Evolutionary conservation across 495 filamentous ascomycete genomes (phyloP), one percentile per base, ranked within the genome.

Genomic region (Massariosphaeria phaeospora): DNA sequence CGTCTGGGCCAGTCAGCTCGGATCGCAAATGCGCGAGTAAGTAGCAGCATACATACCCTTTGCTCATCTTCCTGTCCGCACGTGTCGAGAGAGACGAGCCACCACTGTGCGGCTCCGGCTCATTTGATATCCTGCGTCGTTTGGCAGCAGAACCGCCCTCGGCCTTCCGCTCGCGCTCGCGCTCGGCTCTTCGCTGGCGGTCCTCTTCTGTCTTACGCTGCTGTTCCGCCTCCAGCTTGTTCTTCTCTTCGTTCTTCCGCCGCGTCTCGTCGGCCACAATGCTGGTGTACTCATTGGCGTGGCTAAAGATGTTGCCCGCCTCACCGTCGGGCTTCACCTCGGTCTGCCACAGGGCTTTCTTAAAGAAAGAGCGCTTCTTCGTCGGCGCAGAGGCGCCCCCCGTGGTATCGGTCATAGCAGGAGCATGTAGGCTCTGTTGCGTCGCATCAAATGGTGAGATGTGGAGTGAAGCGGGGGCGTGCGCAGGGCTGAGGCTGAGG

Each of bases 361-460:
- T 59, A 51, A 63, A 62, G 40, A 59, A 49, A n/a, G 43, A 33
- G 12, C 59, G 54, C 27, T 63, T 66, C 23, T 57, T 63, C 18
- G 58, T 48, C 1, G 46, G 46, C 17, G 24, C 41, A 8, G 18
- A 35, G n/a, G 48, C 20, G 17, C 15, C 21, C n/a, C 7, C 20
- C 18, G 43, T 27, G 1, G 21, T 30, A 9, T 58, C 54, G 8
- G 53, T 52, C 53, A 62, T 62, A 3, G 3, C 20, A 18, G 21
- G 18, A 21, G 31, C 45, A 54, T 59, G 41, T 17, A 46, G 27
- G 30, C 7, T 2, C 8, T 9, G 45, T 20, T 7, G 17, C 15
- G 39, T 46, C 4, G 18, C 10, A 33, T n/a, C 7, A 36, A 11
- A 21, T 11, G 25, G 45, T 35, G n/a, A 30, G 30, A 41, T n/a